A percentile compares a stretch with the other conserved stretches of the same genome.
Conservation (phyloP, 306 rosid species). For the Acacia crassicarpa region DNA sequence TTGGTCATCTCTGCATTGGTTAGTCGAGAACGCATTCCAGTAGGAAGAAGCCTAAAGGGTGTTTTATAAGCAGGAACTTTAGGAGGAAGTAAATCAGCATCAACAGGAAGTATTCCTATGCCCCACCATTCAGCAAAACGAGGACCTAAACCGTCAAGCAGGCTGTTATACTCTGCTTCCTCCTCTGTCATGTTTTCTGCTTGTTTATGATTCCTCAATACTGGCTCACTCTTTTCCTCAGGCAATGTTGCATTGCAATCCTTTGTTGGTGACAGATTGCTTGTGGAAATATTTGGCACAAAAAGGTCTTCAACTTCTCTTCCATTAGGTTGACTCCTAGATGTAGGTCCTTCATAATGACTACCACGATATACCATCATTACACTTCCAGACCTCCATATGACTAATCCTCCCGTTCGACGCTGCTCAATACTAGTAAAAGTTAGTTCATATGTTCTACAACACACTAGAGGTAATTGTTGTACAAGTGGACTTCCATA, state of each 20-base stretch:
- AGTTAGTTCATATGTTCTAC: slow-evolving; percentile 45
- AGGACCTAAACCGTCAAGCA: slow-evolving; percentile 85
- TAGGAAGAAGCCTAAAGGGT: slow-evolving; percentile 91
- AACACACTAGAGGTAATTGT: slow-evolving; percentile 3
- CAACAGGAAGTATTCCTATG: slow-evolving; percentile 88
- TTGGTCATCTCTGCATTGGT: slow-evolving; percentile 82
- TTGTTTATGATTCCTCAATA: slow-evolving; percentile 31
- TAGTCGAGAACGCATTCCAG: slow-evolving; percentile 71
- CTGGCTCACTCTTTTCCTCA: slow-evolving; percentile 39
- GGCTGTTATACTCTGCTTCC: slow-evolving; percentile 68
- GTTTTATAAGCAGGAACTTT: slow-evolving; percentile 78
- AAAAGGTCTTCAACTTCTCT: slow-evolving; percentile 55
- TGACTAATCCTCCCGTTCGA: slow-evolving; percentile 85
- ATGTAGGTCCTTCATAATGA: slow-evolving; percentile 63
- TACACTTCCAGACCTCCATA: slow-evolving; percentile 89
- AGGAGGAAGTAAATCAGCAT: slow-evolving; percentile 88
- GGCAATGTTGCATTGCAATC: slow-evolving; percentile 36
- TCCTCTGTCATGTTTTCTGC: slow-evolving; percentile 58
- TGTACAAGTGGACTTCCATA: neutral
- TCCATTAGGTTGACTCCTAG: slow-evolving; percentile 40
- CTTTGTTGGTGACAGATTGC: slow-evolving; percentile 31
- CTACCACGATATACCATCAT: slow-evolving; percentile 91
- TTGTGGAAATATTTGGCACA: slow-evolving; percentile 71
- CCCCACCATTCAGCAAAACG: slow-evolving; percentile 99
- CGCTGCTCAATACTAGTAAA: slow-evolving; percentile 68